Evolutionary conservation across 1,284 basidiomycete genomes (phyloP).

Genomic region (Trichosporon inkin): DNA sequence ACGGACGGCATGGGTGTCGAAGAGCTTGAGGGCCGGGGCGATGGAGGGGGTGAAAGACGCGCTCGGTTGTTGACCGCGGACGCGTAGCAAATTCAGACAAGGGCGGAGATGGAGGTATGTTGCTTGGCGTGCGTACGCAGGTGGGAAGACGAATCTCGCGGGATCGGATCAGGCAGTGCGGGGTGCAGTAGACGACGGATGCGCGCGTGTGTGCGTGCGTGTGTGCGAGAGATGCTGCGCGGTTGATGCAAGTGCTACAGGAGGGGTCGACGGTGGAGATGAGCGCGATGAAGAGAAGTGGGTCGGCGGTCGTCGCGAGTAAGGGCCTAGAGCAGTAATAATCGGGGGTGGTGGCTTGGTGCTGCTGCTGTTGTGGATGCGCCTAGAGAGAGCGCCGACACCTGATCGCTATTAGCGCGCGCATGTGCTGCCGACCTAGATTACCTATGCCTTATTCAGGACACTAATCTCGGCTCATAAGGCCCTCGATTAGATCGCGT

Average conservation of each 20-base stretch:
- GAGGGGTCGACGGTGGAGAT: not conserved
- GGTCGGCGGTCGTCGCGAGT: not conserved
- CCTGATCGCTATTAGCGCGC: not conserved
- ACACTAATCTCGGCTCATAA: no score
- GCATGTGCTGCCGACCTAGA: no score
- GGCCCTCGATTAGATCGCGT: no score
- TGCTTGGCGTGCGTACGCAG: no score
- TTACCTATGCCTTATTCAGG: no score
- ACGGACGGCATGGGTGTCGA: slow-evolving; percentile 28
- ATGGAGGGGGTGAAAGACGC: slow-evolving; percentile 3
- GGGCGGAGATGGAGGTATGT: not conserved
- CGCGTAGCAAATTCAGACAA: not conserved
- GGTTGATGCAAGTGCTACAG: not conserved
- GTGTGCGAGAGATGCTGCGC: not conserved
- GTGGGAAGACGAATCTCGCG: no score
- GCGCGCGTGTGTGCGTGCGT: not conserved
- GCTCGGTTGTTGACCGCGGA: not conserved
- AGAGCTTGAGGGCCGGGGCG: not conserved
- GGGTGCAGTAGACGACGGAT: no score
- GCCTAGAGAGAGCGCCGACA: no score
- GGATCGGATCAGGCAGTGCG: no score
- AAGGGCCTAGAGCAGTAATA: not conserved
- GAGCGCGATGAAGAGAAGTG: slow-evolving; percentile 7
- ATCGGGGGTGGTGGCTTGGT: slow-evolving; percentile 4
- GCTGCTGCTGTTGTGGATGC: not conserved